These are phyloP conservation scores for Gracilaria caudata DNA, from an alignment of 23 red algal species.

Conservation along the genomic window DNA sequence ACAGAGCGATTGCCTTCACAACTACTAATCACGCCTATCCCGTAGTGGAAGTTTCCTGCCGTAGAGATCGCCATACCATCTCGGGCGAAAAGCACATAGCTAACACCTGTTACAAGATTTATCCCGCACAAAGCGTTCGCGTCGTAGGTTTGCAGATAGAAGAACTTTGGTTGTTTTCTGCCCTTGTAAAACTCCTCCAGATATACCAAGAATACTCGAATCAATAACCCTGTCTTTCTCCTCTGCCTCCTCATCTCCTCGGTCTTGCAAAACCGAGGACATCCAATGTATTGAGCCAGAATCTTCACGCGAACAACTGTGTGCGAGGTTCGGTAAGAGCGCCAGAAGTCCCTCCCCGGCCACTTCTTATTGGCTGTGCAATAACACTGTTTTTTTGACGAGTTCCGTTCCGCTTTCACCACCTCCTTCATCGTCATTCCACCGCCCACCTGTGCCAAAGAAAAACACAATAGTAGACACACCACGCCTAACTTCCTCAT, in stretches of 20 bases:
- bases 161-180: not conserved
- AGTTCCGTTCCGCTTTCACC: not conserved
- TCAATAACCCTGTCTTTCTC: not conserved
- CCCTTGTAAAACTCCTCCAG: conserved; percentile 9
- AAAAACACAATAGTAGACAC: not conserved
- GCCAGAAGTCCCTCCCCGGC: conserved; percentile 8
- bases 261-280: conserved; percentile 8
- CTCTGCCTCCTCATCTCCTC: not conserved
- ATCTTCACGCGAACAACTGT: not conserved
- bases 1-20: conserved; percentile 10
- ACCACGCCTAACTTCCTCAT: not conserved
- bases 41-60: conserved; percentile 25
- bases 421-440: not conserved
- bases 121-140: not conserved
- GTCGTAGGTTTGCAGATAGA: conserved; percentile 9
- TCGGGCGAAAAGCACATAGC: not conserved
- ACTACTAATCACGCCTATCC: not conserved
- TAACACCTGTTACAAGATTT: not conserved
- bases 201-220: conserved; percentile 5
- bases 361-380: not conserved
- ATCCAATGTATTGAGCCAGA: conserved; percentile 6
- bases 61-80: not conserved
- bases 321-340: not conserved
- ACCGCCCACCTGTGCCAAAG: not conserved
- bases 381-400: not conserved